A percentile compares a stretch with the other conserved stretches of the same genome.
These are phyloP conservation scores for Monilinia fructigena DNA, from an alignment of 2,329 filamentous ascomycete species.

Conservation along the genomic window DNA sequence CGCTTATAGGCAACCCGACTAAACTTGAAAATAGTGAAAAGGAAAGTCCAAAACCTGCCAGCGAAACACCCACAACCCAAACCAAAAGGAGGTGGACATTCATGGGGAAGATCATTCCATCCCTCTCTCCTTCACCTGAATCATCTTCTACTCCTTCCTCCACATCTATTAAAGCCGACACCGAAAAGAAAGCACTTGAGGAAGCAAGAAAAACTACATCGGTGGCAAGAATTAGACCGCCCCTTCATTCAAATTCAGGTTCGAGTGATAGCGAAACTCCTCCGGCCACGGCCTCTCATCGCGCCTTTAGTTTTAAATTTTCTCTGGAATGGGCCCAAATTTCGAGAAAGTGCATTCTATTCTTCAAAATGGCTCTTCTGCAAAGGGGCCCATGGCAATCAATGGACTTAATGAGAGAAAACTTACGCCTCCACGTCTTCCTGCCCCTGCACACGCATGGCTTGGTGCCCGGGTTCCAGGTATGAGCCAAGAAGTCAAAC, in stretches of 20 bases:
- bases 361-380: constrained; percentile 17
- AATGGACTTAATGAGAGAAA: constrained; percentile 49
- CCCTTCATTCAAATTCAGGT: constrained; percentile 50
- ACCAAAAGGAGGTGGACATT: constrained; percentile 62
- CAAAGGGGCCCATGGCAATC: not conserved
- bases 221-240: constrained; percentile 43
- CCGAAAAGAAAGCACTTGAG: constrained; percentile 50
- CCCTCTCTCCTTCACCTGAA: constrained; percentile 38
- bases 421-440: constrained; percentile 67
- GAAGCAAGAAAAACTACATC: constrained; percentile 51
- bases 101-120: constrained; percentile 60
- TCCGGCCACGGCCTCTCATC: constrained; percentile 45
- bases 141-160: constrained; percentile 22
- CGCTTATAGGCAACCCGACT: constrained; percentile 28
- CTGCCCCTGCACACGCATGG: constrained; percentile 65
- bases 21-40: constrained; percentile 28
- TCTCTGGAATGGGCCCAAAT: constrained; percentile 63
- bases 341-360: constrained; percentile 42
- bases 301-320: constrained; percentile 69
- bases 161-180: constrained; percentile 13
- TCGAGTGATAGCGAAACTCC: constrained; percentile 57
- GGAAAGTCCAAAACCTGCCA: constrained; percentile 27
- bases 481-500: constrained; percentile 32
- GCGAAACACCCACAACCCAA: constrained; percentile 29
- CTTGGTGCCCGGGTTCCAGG: constrained; percentile 46